Evolutionary conservation across 495 filamentous ascomycete genomes (phyloP), one percentile per base, ranked within the genome.

Genomic region (Hyaloscypha variabilis): DNA sequence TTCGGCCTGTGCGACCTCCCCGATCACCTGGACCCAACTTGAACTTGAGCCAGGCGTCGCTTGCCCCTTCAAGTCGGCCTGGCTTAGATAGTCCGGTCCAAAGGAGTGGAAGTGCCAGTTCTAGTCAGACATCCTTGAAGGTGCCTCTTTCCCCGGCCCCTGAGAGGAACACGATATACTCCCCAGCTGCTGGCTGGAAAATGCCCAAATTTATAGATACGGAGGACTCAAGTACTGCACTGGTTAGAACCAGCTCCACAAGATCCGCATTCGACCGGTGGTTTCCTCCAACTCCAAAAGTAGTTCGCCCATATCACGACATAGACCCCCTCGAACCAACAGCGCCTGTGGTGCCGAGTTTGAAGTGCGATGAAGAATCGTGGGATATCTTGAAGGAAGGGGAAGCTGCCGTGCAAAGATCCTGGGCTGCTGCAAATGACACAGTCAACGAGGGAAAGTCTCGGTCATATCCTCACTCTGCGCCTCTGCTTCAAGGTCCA

Each of bases 311-410:
- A 58, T 63, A 63, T 58, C 55, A 58, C 39, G 29, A 63, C 17
- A 54, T 67, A 60, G 23, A 52, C 19, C 54, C 60, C 4, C 52
- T 53, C 24, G 23, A 39, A 28, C 65, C 65, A 58, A 52, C 59
- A 24, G 23, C 59, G 1, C 21, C 65, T 51, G 59, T 67, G 28
- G 36, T 67, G 10, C 65, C 65, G 11, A 67, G 49, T 29, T 63
- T 39, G 36, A 54, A 6, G 52, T 58, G 53, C 53, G 28, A 26
- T 53, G 42, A 59, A 30, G 66, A 67, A 54, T 5, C 66, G 13
- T 28, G n/a, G 1, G 61, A 58, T 31, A 39, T 67, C 66, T 52
- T 67, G 39, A 25, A 63, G 25, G 60, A 64, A 29, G 60, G 66
- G 8, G 25, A 49, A 67, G 39, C 8, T 36, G 52, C 52, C 8